Conservation (phyloP, 2,329 filamentous ascomycete species). For the Sporothrix protearum region DNA sequence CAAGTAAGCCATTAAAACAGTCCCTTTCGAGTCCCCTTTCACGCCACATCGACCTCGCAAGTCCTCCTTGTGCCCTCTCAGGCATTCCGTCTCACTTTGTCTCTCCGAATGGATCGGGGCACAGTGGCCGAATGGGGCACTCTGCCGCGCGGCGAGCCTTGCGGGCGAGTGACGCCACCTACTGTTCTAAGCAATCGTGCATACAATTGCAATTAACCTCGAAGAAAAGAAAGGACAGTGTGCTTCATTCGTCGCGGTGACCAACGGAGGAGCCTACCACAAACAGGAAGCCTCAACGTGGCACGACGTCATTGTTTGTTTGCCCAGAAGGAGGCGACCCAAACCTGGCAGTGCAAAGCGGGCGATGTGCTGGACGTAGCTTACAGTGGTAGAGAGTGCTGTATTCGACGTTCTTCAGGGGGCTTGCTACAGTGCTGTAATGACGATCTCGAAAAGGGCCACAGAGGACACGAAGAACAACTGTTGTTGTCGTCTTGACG, state of each 20-base stretch:
- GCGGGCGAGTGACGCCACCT: neutral
- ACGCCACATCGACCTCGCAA: neutral
- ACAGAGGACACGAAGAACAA: neutral
- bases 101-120: neutral
- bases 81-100: neutral
- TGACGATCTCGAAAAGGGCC: neutral
- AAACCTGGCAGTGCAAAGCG: neutral
- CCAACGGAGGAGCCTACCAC: neutral
- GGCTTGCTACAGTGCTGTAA: neutral
- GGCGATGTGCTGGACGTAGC: no score
- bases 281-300: no score
- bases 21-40: neutral
- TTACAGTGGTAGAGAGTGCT: neutral
- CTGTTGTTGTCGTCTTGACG: neutral
- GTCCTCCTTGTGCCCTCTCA: neutral
- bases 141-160: neutral
- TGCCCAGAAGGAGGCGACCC: neutral
- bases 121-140: neutral
- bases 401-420: neutral
- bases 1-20: neutral
- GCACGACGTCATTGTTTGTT: neutral
- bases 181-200: no score
- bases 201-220: neutral
- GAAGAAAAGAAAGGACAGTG: neutral
- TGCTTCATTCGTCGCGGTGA: neutral